A percentile compares a stretch with the other conserved stretches of the same genome.
These are phyloP conservation scores for Rhynchosporium secalis DNA, from an alignment of 2,329 filamentous ascomycete genomes.

Conservation along the genomic window DNA sequence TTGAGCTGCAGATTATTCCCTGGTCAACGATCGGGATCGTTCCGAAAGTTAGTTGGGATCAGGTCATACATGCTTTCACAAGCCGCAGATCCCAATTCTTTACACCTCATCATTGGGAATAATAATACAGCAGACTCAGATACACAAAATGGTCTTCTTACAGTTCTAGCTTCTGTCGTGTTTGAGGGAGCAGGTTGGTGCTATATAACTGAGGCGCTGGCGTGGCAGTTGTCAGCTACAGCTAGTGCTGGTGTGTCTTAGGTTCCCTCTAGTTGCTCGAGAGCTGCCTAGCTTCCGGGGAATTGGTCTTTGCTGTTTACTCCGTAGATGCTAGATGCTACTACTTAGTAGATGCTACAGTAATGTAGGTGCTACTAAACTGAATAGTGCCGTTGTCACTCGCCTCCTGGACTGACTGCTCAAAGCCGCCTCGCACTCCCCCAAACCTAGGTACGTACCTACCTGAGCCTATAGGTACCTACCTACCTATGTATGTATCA, in stretches of 20 bases:
- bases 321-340: too few species aligned
- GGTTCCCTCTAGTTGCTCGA: neutral
- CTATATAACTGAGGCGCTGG: conserved; percentile 7
- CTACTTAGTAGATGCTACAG: too few species aligned
- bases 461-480: too few species aligned
- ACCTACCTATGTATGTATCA: neutral
- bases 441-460: too few species aligned
- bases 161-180: conserved; percentile 4
- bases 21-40: neutral
- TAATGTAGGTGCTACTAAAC: neutral
- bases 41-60: neutral
- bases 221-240: conserved; percentile 5
- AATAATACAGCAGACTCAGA: too few species aligned
- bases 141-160: too few species aligned
- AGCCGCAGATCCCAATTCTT: neutral
- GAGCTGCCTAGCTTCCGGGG: neutral
- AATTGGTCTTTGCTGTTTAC: too few species aligned
- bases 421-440: too few species aligned
- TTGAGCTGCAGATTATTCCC: neutral
- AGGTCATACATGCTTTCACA: too few species aligned
- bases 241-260: neutral
- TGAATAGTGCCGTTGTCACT: neutral
- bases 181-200: neutral
- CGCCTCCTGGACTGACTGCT: neutral
- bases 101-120: neutral